Base-by-base conservation (phyloP, 2,329 filamentous ascomycete genomes). In the Hymenoscyphus infarciens region DNA sequence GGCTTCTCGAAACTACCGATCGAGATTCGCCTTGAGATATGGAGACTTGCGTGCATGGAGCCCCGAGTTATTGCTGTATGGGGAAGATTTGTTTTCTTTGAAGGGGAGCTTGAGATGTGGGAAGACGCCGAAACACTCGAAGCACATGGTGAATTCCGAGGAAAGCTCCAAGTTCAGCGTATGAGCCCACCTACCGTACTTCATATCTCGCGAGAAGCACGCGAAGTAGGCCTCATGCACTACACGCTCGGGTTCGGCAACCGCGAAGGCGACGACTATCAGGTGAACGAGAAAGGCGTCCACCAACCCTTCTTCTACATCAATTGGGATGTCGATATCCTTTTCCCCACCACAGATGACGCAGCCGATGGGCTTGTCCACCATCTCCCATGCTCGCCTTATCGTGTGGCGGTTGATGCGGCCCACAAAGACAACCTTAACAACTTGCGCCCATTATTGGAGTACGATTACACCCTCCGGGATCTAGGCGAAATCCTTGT, bases 211-310 rank as follows among this genome's bases (percentile, higher is more conserved):
- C 13, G 5, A 27, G 61, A 45, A 33, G 56, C 29, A 19, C 29
- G 56, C 10, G 19, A 13, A n/a, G 25, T 58, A n/a, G 29, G 58
- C n/a, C 31, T 60, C 5, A n/a, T 42, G 1, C n/a, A 60, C 16
- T 60, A 52, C 29, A 33, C 60, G 66, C 38, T 70, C 59, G 10
- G 68, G 59, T 5, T 66, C 63, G 56, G 56, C 22, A 57, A 29
- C 15, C 16, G 6, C 19, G 39, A 42, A 15, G 38, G n/a, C 13
- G 6, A 16, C 15, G 6, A 27, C 10, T 57, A 27, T n/a, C 22
- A 42, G n/a, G 56, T 29, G 10, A 57, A 25, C 15, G 56, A 35
- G 7, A 31, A 25, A 8, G 38, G 16, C 31, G 19, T 13, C 6
- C 33, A 25, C 13, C 5, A 54, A 54, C 49, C 56, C 15, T 33